Base-by-base conservation (phyloP, 805 yeast species). In the Kodamaea jinghongensis region DNA sequence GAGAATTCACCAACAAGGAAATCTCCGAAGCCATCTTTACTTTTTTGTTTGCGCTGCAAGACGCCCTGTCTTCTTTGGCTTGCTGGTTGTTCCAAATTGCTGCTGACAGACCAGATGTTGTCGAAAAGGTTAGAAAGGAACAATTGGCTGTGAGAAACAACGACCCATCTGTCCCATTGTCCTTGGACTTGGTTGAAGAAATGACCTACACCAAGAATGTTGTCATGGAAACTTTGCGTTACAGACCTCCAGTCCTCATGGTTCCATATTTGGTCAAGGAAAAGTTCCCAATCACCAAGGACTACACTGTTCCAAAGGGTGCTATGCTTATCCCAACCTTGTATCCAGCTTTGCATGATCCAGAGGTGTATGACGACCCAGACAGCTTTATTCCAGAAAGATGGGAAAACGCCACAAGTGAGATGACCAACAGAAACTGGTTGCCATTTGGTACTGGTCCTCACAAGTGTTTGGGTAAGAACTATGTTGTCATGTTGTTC, bases 51-150 rank as follows among this genome's bases (percentile, higher is more conserved):
- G 99, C 99, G 5, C 86, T 96, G 4, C 99, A 93, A 69, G 99
- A 93, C 67, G 99, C 99, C 16, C 86, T 96, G 6, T 89, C 97
- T 1, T 87, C 97, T 3, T 81, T 95, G 52, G 93, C 96, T 47
- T 91, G 98, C 66, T 93, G 99, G 99, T 74, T 93, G 56, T 93
- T 91, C 80, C 99, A 93, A 73, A 78, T 89, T 52, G 82, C 89
- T 41, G 90, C 96, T 45, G 99, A 93, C 63, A 79, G 96, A 57
- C 97, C 97, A 29, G 98, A 93, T 49, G 83, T 93, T 43, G 78
- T 80, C 61, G 73, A 65, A 29, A 90, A 90, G 65, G 77, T 93
- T 48, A 85, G 98, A 69, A 86, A 86, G 63, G 99, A 93, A 67
- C 99, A 93, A 71, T 62, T 90, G 52, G 67, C 71, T 8, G 85